Base-by-base conservation (phyloP, 208 protist genomes). In the Trypanosoma lewisi region DNA sequence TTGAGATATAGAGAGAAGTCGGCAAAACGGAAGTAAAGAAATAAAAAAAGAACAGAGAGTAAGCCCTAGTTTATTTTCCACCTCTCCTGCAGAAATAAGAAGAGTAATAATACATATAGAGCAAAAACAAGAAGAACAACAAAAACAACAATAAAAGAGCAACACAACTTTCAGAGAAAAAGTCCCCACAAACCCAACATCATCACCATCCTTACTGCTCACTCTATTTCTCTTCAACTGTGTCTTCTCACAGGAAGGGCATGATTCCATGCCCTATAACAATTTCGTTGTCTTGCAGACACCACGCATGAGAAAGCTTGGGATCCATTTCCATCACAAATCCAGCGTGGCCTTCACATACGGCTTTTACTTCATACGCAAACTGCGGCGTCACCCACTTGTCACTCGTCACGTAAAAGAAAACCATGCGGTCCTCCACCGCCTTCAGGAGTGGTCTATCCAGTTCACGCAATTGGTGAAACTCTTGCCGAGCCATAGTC, bases 331-430 rank as follows among this genome's bases (percentile, higher is more conserved):
- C 82, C 62, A 93, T 69, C 3, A 87, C 68, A 52, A 63, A 88
- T 16, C 56, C 70, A 14, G 48, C 50, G 8, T 83, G 54, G 2
- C 56, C 45, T 0, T 77, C 73, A 60, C 83, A 89, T 4, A 63
- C 2, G 2, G 62, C 48, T n/a, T 44, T 30, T 25, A 88, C 75
- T 61, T 88, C 80, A 27, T 87, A 65, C 3, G 77, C 75, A 51
- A 64, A 61, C 0, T 33, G 14, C n/a, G 63, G 73, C 25, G 86
- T 80, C 14, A 37, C 80, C 86, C 86, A 93, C 17, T 66, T 75
- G 56, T 93, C 86, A 14, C 49, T 31, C 30, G 59, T 57, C 5
- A 93, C 86, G 56, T 83, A 93, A 62, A 86, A 93, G 44, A 93
- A 51, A 16, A 85, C 75, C 75, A 93, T 76, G 23, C 67, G 57